Conservation (phyloP, 345 rosid species). For the Chamaenerion angustifolium region DNA sequence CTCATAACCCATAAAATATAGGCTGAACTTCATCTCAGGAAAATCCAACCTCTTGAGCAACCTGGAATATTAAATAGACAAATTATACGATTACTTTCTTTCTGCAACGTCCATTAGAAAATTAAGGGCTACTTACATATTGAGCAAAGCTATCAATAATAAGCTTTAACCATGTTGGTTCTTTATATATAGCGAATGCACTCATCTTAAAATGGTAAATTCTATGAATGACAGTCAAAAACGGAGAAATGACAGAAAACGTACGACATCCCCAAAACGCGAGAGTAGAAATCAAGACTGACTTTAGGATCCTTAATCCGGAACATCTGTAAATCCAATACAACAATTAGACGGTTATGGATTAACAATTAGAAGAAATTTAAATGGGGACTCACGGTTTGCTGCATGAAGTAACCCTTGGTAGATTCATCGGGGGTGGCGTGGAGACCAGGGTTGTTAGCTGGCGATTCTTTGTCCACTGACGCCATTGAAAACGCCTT, state of each 20-base stretch:
- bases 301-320: slow-evolving; percentile 87
- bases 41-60: slow-evolving; percentile 83
- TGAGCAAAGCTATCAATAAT: too few species aligned
- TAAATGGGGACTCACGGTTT: slow-evolving; percentile 39
- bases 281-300: slow-evolving; percentile 83
- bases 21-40: slow-evolving; percentile 79
- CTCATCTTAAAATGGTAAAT: too few species aligned
- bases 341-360: not conserved
- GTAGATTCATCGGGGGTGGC: slow-evolving; percentile 57
- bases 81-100: not conserved
- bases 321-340: slow-evolving; percentile 47
- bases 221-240: not conserved
- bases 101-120: too few species aligned
- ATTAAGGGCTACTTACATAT: too few species aligned
- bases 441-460: slow-evolving; percentile 71
- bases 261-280: slow-evolving; percentile 93
- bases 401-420: slow-evolving; percentile 76
- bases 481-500: slow-evolving; percentile 63
- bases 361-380: not conserved
- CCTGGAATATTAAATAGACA: slow-evolving; percentile 20
- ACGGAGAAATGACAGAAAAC: slow-evolving; percentile 11
- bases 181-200: too few species aligned
- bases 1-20: slow-evolving; percentile 88
- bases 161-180: too few species aligned
- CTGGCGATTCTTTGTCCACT: slow-evolving; percentile 51